Evolutionary conservation across 2,329 filamentous ascomycete species (phyloP).

Genomic region (Fonsecaea pedrosoi): DNA sequence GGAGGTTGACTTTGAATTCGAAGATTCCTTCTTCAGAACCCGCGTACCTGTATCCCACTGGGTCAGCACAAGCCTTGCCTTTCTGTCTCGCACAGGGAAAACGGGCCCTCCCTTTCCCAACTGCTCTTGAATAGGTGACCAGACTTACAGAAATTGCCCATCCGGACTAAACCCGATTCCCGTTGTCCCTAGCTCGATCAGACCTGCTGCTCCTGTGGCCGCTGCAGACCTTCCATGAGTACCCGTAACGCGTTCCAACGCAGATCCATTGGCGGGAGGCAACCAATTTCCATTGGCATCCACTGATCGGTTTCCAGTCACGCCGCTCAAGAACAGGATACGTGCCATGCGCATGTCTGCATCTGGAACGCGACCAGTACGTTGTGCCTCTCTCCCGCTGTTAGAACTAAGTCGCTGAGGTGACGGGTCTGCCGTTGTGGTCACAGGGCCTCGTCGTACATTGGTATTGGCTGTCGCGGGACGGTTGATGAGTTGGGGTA

Average conservation of each 20-base stretch:
- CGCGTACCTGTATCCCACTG: conserved; percentile 49
- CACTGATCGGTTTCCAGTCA: conserved; percentile 26
- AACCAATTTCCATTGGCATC: conserved; percentile 42
- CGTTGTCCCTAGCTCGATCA: conserved; percentile 50
- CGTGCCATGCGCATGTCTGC: conserved; percentile 36
- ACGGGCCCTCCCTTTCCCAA: no score
- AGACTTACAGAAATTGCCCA: conserved; percentile 55
- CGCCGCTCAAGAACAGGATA: conserved; percentile 32
- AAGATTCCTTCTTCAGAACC: conserved; percentile 58
- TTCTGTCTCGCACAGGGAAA: not conserved
- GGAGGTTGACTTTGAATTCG: conserved; percentile 55
- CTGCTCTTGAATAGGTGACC: not conserved
- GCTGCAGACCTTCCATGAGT: conserved; percentile 41
- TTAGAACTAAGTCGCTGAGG: not conserved
- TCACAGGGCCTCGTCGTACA: not conserved
- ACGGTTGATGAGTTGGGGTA: conserved; percentile 5
- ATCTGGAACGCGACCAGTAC: conserved; percentile 25
- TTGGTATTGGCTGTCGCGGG: not conserved
- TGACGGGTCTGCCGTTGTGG: not conserved
- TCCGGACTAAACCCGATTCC: conserved; percentile 57
- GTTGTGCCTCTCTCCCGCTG: not conserved
- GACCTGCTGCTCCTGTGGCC: conserved; percentile 44
- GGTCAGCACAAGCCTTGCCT: conserved; percentile 1
- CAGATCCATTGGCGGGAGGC: conserved; percentile 19
- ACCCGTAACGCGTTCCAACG: conserved; percentile 47